Percentiles rank a stretch among this genome's conserved stretches.
Evolutionary conservation across 306 rosid genomes (phyloP).

Genomic region (Vachellia collinsii): DNA sequence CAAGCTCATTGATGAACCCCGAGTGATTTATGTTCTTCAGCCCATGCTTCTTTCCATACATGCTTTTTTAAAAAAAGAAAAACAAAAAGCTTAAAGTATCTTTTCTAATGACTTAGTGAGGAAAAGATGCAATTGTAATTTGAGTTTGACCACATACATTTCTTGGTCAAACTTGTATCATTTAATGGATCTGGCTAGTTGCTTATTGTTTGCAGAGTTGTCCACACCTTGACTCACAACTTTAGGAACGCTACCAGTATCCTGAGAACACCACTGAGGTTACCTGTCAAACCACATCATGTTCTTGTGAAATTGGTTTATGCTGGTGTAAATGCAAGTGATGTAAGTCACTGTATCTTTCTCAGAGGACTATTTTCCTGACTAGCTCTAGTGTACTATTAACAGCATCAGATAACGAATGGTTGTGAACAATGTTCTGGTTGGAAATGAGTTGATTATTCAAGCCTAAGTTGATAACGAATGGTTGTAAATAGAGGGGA

Average conservation of each 20-base stretch:
- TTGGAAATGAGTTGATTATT: constrained; percentile 12
- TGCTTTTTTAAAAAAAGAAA: background rate
- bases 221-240: constrained; percentile 87
- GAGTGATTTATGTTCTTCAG: background rate
- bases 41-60: background rate
- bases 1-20: background rate
- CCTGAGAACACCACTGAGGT: constrained; percentile 65
- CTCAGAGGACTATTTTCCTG: constrained; percentile 24
- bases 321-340: constrained; percentile 99
- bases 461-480: background rate
- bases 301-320: constrained; percentile 85
- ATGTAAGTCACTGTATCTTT: constrained; percentile 68
- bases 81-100: constrained; percentile 11
- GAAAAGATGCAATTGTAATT: constrained; percentile 27
- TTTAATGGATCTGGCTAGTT: constrained; percentile 30
- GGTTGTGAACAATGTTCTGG: constrained; percentile 21
- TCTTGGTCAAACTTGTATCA: constrained; percentile 34
- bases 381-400: background rate
- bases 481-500: background rate
- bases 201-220: constrained; percentile 69
- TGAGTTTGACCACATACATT: constrained; percentile 27
- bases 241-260: constrained; percentile 78
- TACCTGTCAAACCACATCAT: constrained; percentile 70
- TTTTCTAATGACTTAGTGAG: constrained; percentile 22
- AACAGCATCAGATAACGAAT: constrained; percentile 22